Percentiles rank a stretch among this genome's conserved stretches.
phyloP scores from a whole-genome alignment of 139 green algal species.

The Diplosphaera chodatii region DNA sequence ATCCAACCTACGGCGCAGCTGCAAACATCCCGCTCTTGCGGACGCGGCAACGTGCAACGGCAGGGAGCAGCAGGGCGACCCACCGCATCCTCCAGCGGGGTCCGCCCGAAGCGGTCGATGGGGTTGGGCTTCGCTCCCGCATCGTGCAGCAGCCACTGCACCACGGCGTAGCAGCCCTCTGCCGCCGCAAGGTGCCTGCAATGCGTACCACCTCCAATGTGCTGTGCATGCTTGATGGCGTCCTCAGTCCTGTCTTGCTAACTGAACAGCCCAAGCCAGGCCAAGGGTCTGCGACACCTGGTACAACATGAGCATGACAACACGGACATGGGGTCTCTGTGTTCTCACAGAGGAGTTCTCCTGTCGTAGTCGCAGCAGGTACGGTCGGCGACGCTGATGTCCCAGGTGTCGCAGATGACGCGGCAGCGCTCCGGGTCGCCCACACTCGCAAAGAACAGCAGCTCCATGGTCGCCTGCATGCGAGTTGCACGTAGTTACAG shows the following conservation, averaged over 20 bases:
- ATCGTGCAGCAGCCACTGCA: constrained; percentile 74
- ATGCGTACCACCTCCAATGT: too few relatives aligned
- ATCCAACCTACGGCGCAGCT: too few relatives aligned
- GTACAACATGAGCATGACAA: too few relatives aligned
- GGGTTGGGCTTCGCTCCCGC: constrained; percentile 56
- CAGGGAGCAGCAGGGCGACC: too few relatives aligned
- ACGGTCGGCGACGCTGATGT: not conserved
- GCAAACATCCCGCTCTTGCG: too few relatives aligned
- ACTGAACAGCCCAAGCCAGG: too few relatives aligned
- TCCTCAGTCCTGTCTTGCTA: too few relatives aligned
- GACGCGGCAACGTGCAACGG: too few relatives aligned
- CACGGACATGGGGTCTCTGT: too few relatives aligned
- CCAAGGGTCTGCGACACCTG: too few relatives aligned
- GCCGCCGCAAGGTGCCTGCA: constrained; percentile 71
- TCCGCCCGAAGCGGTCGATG: constrained; percentile 69
- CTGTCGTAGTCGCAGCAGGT: not conserved
- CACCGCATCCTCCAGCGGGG: constrained; percentile 62
- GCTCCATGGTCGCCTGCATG: not conserved
- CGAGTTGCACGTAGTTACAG: too few relatives aligned
- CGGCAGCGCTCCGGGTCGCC: not conserved
- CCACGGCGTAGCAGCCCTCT: constrained; percentile 69
- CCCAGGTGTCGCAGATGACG: not conserved
- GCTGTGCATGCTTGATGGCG: too few relatives aligned
- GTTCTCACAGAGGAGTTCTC: not conserved
- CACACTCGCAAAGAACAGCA: not conserved